Percentiles rank a stretch among this genome's conserved stretches.
phyloP scores from a whole-genome alignment of 805 yeast genomes.

The Lachancea lanzarotensis region DNA sequence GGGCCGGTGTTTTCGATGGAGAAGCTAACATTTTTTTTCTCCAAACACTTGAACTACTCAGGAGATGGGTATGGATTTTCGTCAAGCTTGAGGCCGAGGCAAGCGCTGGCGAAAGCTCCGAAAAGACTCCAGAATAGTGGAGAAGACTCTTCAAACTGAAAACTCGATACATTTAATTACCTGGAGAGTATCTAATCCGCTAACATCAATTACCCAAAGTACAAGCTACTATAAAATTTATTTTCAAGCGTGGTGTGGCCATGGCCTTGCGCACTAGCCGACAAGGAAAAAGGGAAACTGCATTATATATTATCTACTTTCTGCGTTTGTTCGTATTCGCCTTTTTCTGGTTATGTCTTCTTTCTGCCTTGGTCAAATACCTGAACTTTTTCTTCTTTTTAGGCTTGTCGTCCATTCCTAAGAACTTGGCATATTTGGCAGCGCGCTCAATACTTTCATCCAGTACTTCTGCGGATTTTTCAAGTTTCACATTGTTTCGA shows the following conservation, averaged over 20 bases:
- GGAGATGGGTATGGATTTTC: conserved; percentile 89
- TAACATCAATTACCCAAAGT: conserved; percentile 1
- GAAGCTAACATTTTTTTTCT: conserved; percentile 60
- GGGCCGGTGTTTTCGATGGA: conserved; percentile 30
- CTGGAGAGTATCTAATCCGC: not conserved
- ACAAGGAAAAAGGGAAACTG: not conserved
- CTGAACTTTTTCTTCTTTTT: conserved; percentile 74
- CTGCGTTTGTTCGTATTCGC: conserved; percentile 35
- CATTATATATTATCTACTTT: conserved; percentile 11
- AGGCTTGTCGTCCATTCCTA: conserved; percentile 44
- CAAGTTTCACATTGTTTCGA: conserved; percentile 64
- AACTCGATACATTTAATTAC: not conserved
- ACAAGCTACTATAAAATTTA: not conserved
- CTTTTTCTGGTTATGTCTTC: conserved; percentile 53
- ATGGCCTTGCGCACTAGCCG: not conserved
- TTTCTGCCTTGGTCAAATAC: conserved; percentile 74
- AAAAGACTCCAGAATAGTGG: conserved; percentile 5
- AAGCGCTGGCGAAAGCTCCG: not conserved
- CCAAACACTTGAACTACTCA: conserved; percentile 65
- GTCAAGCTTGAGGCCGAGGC: conserved; percentile 74
- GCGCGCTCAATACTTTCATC: conserved; percentile 74
- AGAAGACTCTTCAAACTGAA: no score
- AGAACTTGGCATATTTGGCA: conserved; percentile 67
- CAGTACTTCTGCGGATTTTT: conserved; percentile 60
- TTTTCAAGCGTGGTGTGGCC: not conserved